Conservation (phyloP, 2,329 filamentous ascomycete species). For the Drechslera avenae region DNA sequence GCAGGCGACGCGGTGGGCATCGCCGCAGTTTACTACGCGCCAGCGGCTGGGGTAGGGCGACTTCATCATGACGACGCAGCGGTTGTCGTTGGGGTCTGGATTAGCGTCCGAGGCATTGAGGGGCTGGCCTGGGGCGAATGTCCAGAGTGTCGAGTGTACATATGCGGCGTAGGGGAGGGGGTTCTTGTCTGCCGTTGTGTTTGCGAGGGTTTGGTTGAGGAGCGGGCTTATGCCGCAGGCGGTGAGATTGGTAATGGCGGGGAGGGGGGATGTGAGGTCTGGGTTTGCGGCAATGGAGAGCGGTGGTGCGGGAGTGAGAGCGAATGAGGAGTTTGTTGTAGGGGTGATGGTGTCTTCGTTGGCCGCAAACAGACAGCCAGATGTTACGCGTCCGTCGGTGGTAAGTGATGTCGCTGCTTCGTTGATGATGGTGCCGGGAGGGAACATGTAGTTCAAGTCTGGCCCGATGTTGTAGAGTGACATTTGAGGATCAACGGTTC, state of each 20-base stretch:
- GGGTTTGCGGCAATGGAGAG: constrained; percentile 26
- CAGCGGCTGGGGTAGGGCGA: constrained; percentile 59
- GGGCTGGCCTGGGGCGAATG: constrained; percentile 64
- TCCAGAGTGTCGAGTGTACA: constrained; percentile 61
- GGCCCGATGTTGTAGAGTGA: constrained; percentile 58
- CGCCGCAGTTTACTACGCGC: constrained; percentile 62
- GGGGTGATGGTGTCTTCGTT: constrained; percentile 49
- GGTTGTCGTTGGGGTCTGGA: constrained; percentile 39
- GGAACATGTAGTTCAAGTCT: constrained; percentile 62
- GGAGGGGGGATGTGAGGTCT: constrained; percentile 30
- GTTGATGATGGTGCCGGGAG: constrained; percentile 49
- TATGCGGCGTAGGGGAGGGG: constrained; percentile 57
- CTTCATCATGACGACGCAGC: constrained; percentile 62
- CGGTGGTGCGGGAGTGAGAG: constrained; percentile 26
- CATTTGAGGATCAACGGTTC: constrained; percentile 63
- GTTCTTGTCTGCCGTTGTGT: constrained; percentile 56
- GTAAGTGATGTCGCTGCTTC: constrained; percentile 38
- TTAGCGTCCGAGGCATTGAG: constrained; percentile 48
- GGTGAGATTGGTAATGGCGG: constrained; percentile 51
- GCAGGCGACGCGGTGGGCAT: constrained; percentile 61
- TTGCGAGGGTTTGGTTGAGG: constrained; percentile 62
- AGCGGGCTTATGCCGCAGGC: constrained; percentile 66
- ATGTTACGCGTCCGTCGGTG: constrained; percentile 50
- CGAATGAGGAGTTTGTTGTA: constrained; percentile 57
- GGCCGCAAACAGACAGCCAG: constrained; percentile 61